Base-by-base conservation (phyloP, 345 rosid genomes). In the Eucalyptus urophylla region DNA sequence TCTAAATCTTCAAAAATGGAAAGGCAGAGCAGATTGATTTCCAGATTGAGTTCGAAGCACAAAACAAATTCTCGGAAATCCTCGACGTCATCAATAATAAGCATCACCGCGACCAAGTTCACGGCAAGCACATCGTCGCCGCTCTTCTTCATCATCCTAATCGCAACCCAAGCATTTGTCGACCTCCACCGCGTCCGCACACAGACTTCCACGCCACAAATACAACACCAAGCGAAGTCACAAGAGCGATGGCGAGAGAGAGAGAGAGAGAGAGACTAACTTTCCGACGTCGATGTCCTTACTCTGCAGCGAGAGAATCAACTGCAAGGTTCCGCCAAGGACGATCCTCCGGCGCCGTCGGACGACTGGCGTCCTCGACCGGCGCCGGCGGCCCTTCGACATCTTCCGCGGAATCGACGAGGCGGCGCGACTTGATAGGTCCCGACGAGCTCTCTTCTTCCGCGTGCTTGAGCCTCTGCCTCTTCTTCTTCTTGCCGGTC, bases 241-340 rank as follows among this genome's bases (percentile, higher is more conserved):
- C 8, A 54, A 53, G 58, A 53, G 58, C 58, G 58, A 53, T 53
- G 58, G 11, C 10, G 58, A 49, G 72, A 29, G 19, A 65, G 33
- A 29, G 33, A 81, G 7, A 54, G 40, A 86, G 22, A 83, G 87
- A 37, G 65, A 90, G 88, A 90, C 97, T 89, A 44, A 98, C 99
- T 90, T 94, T 90, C 93, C 93, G 80, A 92, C 89, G 50, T 90
- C 93, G 89, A 95, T 72, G 88, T 92, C 92, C 54, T 87, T 94
- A 91, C 67, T 93, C 90, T 94, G 95, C 69, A 97, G 81, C 15
- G 92, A 92, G 22, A 95, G 93, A 89, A 97, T 93, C 87, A 98
- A 92, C 90, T 96, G 92, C 22, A 98, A 98, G 93, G 90, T 97
- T 97, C 91, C 90, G 93, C 99, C 99, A 98, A 51, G 96, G 94